Conservation (phyloP, 768 basidiomycete genomes). For the Gloeophyllum trabeum region DNA sequence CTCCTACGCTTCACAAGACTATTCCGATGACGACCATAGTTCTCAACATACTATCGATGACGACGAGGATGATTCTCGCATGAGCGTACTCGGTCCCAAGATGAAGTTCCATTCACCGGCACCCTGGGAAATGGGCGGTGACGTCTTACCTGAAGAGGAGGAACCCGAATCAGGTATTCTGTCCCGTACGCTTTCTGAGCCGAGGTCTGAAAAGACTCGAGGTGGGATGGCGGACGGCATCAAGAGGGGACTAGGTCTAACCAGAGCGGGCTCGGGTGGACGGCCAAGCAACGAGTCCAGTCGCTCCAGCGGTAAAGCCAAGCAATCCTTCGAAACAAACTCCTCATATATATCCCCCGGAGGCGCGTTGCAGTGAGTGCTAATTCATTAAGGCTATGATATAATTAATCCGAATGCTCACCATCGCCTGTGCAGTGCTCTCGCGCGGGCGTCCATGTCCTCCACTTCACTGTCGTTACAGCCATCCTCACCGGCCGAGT, state of each 20-base stretch:
- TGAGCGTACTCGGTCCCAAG: constrained; percentile 73
- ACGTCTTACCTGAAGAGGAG: constrained; percentile 30
- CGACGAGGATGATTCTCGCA: constrained; percentile 34
- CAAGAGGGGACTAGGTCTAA: constrained; percentile 35
- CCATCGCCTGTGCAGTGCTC: constrained; percentile 26
- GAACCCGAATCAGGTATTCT: constrained; percentile 28
- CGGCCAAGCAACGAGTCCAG: constrained; percentile 60
- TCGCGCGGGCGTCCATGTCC: constrained; percentile 52
- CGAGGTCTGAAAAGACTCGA: constrained; percentile 17
- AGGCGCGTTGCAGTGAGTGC: constrained; percentile 49
- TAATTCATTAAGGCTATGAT: no score
- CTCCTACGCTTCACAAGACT: constrained; percentile 9
- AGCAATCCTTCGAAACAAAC: constrained; percentile 47
- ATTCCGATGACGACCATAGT: constrained; percentile 10
- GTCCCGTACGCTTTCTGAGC: neutral
- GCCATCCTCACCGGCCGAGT: constrained; percentile 7
- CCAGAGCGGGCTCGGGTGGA: constrained; percentile 24
- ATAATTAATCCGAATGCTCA: constrained; percentile 1
- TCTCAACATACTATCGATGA: constrained; percentile 19
- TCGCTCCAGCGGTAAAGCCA: constrained; percentile 32
- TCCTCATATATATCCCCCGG: constrained; percentile 38
- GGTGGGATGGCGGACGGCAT: constrained; percentile 21
- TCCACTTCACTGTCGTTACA: constrained; percentile 36
- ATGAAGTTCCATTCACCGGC: constrained; percentile 75
- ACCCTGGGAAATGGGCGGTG: constrained; percentile 67